Evolutionary conservation across 2,329 filamentous ascomycete genomes (phyloP).

Genomic region (Metarhizium humberi): DNA sequence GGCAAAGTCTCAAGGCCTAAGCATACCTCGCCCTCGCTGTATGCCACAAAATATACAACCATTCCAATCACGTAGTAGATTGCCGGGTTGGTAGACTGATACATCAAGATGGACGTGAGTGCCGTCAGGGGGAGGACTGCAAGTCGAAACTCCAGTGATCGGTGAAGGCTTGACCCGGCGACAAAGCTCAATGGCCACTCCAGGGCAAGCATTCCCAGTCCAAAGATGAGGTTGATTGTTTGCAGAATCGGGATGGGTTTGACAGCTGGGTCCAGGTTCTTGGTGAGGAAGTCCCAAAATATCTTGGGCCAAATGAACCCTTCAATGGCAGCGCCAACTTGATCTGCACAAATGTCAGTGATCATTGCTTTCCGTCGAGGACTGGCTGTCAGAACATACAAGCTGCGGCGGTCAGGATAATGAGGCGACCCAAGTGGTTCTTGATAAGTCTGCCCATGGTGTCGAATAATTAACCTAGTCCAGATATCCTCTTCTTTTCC

Average conservation of each 20-base stretch:
- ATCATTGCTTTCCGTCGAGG: not conserved
- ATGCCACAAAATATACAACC: conserved; percentile 90
- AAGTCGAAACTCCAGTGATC: conserved; percentile 78
- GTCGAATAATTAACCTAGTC: conserved; percentile 8
- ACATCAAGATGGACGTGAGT: conserved; percentile 67
- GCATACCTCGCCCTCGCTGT: conserved; percentile 90
- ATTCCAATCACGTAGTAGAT: conserved; percentile 86
- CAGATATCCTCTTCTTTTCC: conserved; percentile 1
- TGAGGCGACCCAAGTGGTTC: conserved; percentile 96
- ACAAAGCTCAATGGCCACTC: conserved; percentile 82
- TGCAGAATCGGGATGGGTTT: conserved; percentile 84
- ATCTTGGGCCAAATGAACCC: conserved; percentile 98
- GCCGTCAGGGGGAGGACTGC: conserved; percentile 72
- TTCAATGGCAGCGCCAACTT: conserved; percentile 74
- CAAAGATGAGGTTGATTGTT: conserved; percentile 79
- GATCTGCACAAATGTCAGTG: conserved; percentile 50
- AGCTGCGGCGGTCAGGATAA: conserved; percentile 73
- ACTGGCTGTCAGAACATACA: conserved; percentile 44
- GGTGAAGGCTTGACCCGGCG: conserved; percentile 70
- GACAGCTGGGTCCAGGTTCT: conserved; percentile 76
- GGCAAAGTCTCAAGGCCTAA: not conserved
- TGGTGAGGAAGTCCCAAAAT: conserved; percentile 94
- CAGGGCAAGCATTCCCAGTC: conserved; percentile 68
- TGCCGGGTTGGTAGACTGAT: conserved; percentile 86
- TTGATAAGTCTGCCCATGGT: conserved; percentile 97